Evolutionary conservation across 129 eudicot genomes (phyloP).

Genomic region (Artemisia annua): DNA sequence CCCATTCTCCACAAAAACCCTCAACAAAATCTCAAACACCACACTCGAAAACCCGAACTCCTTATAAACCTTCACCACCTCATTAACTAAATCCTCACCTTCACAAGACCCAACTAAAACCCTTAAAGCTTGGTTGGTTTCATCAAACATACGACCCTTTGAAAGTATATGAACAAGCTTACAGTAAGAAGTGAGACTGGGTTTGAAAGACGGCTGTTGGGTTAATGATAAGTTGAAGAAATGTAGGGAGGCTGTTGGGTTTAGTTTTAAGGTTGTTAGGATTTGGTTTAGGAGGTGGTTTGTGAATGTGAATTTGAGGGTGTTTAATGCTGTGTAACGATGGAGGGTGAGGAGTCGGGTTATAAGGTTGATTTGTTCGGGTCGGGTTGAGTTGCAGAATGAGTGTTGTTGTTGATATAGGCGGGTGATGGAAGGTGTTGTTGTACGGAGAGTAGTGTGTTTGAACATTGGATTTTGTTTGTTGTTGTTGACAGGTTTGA

Average conservation of each 20-base stretch:
- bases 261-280: constrained; percentile 42
- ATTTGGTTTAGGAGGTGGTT: constrained; percentile 56
- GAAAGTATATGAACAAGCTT: constrained; percentile 70
- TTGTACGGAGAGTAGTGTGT: too few species aligned
- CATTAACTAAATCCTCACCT: constrained; percentile 24
- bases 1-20: constrained; percentile 59
- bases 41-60: constrained; percentile 70
- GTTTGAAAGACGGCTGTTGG: constrained; percentile 42
- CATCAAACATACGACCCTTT: constrained; percentile 61
- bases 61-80: constrained; percentile 55
- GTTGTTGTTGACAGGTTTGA: too few species aligned
- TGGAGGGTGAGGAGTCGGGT: constrained; percentile 68
- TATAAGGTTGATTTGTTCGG: constrained; percentile 46
- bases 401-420: constrained; percentile 26
- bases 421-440: neutral
- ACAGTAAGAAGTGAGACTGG: constrained; percentile 47
- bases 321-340: constrained; percentile 48
- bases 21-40: constrained; percentile 77
- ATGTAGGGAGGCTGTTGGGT: constrained; percentile 50
- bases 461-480: too few species aligned
- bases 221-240: constrained; percentile 64
- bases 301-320: constrained; percentile 51
- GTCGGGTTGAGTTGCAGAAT: constrained; percentile 26
- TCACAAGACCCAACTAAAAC: constrained; percentile 39
- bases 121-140: constrained; percentile 47